phyloP scores from a whole-genome alignment of 179 eudicot species.

The Spergularia azorica region DNA sequence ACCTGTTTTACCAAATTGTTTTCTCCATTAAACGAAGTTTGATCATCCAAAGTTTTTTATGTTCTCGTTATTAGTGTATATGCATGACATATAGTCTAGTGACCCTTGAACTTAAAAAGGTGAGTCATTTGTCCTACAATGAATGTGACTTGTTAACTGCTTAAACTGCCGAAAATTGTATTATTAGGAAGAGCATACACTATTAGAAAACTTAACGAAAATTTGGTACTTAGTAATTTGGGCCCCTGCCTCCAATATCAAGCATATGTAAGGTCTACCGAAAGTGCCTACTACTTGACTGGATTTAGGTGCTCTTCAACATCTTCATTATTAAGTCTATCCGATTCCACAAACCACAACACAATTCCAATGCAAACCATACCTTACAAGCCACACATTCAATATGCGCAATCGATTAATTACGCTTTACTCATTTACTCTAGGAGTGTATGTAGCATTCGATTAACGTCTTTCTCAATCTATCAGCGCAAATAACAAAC shows the following conservation, averaged over 20 bases:
- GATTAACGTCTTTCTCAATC: too few relatives aligned
- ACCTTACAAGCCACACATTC: not conserved
- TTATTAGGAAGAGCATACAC: not conserved
- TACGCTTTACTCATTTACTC: not conserved
- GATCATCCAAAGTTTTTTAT: too few relatives aligned
- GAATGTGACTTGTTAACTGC: too few relatives aligned
- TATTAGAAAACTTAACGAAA: not conserved
- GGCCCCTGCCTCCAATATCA: not conserved
- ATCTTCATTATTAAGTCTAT: constrained; percentile 3
- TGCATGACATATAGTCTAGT: too few relatives aligned
- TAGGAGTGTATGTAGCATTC: too few relatives aligned
- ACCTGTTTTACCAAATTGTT: too few relatives aligned
- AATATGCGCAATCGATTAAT: not conserved
- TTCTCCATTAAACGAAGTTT: too few relatives aligned
- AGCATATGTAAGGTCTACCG: constrained; percentile 2
- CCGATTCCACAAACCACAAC: not conserved
- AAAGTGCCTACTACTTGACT: constrained; percentile 4
- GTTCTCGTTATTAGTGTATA: too few relatives aligned
- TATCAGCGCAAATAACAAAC: not conserved
- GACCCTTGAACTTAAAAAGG: too few relatives aligned
- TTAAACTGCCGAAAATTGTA: not conserved
- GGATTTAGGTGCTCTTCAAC: not conserved
- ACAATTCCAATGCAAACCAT: not conserved
- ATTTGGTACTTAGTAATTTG: not conserved
- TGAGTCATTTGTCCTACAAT: too few relatives aligned